Conservation (phyloP, 192 early-diverging fungal genomes). For the Paraglomus brasilianum region DNA sequence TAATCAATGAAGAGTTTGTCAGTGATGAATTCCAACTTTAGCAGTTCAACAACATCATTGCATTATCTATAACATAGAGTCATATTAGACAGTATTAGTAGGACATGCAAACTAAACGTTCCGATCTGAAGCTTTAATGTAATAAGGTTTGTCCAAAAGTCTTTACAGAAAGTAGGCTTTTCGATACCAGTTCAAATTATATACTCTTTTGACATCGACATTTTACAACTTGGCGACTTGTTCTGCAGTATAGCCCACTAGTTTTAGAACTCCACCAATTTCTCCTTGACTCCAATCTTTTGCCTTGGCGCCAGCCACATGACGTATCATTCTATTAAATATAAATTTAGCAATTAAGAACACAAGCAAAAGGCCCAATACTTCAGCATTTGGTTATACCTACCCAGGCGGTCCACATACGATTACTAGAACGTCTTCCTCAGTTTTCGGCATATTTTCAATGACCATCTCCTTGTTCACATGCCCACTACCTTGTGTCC, state of each 20-base stretch:
- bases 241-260: slow-evolving; percentile 65
- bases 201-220: no score
- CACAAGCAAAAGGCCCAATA: slow-evolving; percentile 19
- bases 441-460: slow-evolving; percentile 62
- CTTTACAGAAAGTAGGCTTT: no score
- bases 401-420: slow-evolving; percentile 52
- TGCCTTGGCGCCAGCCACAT: slow-evolving; percentile 77
- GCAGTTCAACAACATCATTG: no score
- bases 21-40: no score
- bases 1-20: no score
- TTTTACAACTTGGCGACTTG: slow-evolving; percentile 85
- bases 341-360: slow-evolving; percentile 41
- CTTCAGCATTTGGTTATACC: slow-evolving; percentile 37
- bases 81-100: no score
- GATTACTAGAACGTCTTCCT: slow-evolving; percentile 49
- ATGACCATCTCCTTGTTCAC: slow-evolving; percentile 70
- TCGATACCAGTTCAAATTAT: no score
- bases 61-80: no score
- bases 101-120: no score
- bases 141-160: no score
- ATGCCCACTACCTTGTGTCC: slow-evolving; percentile 75
- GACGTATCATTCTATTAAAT: slow-evolving; percentile 60
- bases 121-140: no score
- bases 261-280: slow-evolving; percentile 79
- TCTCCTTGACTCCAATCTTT: slow-evolving; percentile 81